Base-by-base conservation (phyloP, 495 filamentous ascomycete genomes). In the Neurospora sp. region DNA sequence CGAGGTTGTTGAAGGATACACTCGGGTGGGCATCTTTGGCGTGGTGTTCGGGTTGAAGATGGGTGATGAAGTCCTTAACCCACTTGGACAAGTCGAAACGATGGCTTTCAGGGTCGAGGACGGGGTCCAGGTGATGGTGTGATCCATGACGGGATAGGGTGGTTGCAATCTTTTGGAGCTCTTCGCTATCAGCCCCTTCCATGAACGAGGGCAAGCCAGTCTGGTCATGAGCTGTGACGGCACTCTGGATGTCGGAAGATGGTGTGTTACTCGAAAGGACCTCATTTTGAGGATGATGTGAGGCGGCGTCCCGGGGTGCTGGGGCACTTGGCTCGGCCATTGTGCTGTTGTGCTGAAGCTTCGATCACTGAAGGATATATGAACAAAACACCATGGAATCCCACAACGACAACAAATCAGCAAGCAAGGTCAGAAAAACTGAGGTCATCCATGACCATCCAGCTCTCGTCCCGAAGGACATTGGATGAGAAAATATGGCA, bases 1-100 rank as follows among this genome's bases (percentile, higher is more conserved):
- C 84, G 65, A 90, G 81, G 70, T 88, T 82, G 69, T 83, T 80
- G 74, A 87, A 87, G 1, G 81, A 78, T 8, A 88, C 79, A 12
- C 87, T 85, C 1, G 75, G 70, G 1, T 74, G n/a, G 68, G 44
- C 71, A 22, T 61, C 4, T 22, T 70, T 72, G 20, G 40, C 12
- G 73, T 74, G 69, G 2, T 76, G 76, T 37, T 75, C 74, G 27
- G 82, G 80, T 65, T 70, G 69, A 45, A 78, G 70, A 39, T 79
- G 47, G 10, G 37, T 22, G 12, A 80, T 71, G 39, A 81, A 77
- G 39, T 70, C 35, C 42, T 68, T 71, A 0, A 74, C 69, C 78
- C 78, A 81, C 68, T 69, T 72, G 3, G 71, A 71, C 3, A 76
- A 70, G 39, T 80, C 76, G 39, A 81, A 81, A 22, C 73, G 41